Evolutionary conservation across 163 green algal species (phyloP), one percentile per base, ranked within the genome.

Genomic region (Chlamydomonas reinhardtii): DNA sequence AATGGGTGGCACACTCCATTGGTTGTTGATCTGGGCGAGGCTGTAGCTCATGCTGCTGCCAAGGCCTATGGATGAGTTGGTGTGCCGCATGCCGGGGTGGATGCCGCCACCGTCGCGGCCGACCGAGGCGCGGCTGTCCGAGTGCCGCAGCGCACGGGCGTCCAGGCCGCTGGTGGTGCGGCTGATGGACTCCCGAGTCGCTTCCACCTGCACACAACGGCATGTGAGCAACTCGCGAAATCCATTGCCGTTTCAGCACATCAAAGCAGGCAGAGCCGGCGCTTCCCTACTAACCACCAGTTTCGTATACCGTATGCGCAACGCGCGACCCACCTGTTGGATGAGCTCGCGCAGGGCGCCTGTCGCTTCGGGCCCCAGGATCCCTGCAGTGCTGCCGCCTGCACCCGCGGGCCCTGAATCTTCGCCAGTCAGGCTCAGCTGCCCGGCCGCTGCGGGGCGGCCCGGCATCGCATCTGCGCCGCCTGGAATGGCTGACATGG

Each of bases 321-420:
- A 14, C 25, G 9, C 0, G 17, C 62, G 17, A 5, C 77, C 0
- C 34, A 85, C 79, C 79, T 85, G 79, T 59, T 65, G 69, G 19
- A 85, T 77, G 2, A 85, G 69, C 15, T 85, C 79, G 22, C 61
- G 79, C 52, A 85, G 32, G 22, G 69, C 69, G 4, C 52, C 34
- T 52, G 48, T 71, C 16, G 79, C 62, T 35, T 77, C 79, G 16
- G 65, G 14, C 11, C 64, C 64, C n/a, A 84, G 32, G 56, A 64
- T 12, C 20, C 20, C 31, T 17, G 29, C 54, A 32, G 27, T 35
- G 32, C 32, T 24, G 52, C 59, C 24, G 4, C 20, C 24, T 3
- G 20, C 56, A 5, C 59, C 74, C 15, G 56, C 59, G 1, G 29
- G 73, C 8, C 48, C 73, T 14, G 43, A 25, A 27, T 78, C 43